Percentiles rank a stretch among this genome's conserved stretches.
These are phyloP conservation scores for Komagataella kurtzmanii DNA, from an alignment of 805 yeast species.

Conservation along the genomic window DNA sequence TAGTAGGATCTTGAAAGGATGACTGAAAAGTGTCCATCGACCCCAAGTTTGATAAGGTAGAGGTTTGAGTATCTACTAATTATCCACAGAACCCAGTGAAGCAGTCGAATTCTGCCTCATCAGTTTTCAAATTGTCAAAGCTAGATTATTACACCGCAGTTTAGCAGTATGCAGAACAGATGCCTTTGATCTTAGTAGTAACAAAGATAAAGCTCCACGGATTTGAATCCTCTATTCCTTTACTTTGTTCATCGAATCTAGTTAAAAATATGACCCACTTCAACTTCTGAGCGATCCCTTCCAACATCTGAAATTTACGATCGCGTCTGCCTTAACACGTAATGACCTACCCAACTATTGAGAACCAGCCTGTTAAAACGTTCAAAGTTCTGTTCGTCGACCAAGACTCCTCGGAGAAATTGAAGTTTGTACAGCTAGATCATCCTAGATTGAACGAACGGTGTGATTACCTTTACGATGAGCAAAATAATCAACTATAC, in stretches of 20 bases:
- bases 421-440: not conserved
- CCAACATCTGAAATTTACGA: not conserved
- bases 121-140: no score
- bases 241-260: not conserved
- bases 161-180: no score
- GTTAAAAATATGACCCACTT: not conserved
- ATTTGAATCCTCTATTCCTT: no score
- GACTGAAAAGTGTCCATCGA: no score
- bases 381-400: not conserved
- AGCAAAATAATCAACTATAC: slow-evolving; percentile 13
- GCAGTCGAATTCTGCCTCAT: no score
- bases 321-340: not conserved
- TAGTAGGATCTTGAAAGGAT: no score
- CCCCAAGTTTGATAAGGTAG: no score
- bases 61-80: no score
- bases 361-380: not conserved
- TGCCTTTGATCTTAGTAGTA: not conserved
- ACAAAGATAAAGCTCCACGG: not conserved
- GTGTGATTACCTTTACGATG: not conserved
- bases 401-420: not conserved
- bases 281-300: not conserved
- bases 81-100: no score
- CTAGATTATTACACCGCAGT: no score
- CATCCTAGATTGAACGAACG: not conserved
- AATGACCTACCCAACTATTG: not conserved